A percentile compares a stretch with the other conserved stretches of the same genome.
phyloP scores from a whole-genome alignment of 169 alveolate genomes.

The Cryptosporidium baileyi region DNA sequence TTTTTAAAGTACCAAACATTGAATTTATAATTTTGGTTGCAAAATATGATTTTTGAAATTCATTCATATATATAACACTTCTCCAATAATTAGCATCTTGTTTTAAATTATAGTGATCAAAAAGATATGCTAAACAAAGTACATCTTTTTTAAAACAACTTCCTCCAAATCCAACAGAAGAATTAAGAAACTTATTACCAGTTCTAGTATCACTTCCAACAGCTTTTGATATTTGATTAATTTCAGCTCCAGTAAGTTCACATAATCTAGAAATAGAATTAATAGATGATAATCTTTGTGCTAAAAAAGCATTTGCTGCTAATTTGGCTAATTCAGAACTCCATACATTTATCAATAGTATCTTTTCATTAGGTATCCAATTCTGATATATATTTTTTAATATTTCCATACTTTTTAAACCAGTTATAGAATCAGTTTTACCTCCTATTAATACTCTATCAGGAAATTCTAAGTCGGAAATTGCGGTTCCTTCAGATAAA shows the following conservation, averaged over 20 bases:
- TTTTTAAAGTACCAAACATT: constrained; percentile 78
- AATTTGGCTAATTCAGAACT: constrained; percentile 88
- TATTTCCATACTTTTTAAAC: constrained; percentile 71
- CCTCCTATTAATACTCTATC: constrained; percentile 87
- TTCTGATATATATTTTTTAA: constrained; percentile 79
- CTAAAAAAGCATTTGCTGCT: constrained; percentile 88
- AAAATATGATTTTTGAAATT: constrained; percentile 78
- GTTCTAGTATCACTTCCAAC: constrained; percentile 83
- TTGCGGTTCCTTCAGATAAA: constrained; percentile 88
- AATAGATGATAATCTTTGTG: constrained; percentile 87
- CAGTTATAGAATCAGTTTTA: constrained; percentile 63
- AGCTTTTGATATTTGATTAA: constrained; percentile 70
- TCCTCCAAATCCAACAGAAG: constrained; percentile 92
- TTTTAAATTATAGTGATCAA: constrained; percentile 78
- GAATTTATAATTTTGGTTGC: constrained; percentile 59
- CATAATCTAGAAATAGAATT: constrained; percentile 87
- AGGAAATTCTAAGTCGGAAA: constrained; percentile 79
- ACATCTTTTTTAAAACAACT: constrained; percentile 90
- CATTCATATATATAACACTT: constrained; percentile 80
- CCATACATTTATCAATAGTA: constrained; percentile 78
- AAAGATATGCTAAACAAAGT: constrained; percentile 80
- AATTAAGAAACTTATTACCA: constrained; percentile 83
- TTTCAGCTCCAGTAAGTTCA: constrained; percentile 88
- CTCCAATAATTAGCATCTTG: constrained; percentile 86
- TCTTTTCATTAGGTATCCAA: constrained; percentile 82